Percentiles rank a stretch among this genome's conserved stretches.
Conservation (phyloP, 148 eudicot genomes). For the Cornus controversa region DNA sequence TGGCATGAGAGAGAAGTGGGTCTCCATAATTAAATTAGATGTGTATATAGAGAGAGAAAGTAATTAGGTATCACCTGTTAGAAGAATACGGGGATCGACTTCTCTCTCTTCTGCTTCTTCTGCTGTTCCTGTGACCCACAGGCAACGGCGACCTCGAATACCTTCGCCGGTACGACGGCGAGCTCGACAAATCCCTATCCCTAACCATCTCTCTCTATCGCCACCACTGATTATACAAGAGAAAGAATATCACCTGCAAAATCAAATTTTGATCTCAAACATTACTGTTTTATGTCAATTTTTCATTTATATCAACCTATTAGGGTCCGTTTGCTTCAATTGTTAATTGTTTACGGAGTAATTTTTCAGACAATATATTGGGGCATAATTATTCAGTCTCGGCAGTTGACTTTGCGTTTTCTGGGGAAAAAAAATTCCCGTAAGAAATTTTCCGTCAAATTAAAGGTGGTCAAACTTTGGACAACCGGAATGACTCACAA, state of each 20-base stretch:
- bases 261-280: neutral
- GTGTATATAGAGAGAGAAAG: neutral
- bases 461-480: neutral
- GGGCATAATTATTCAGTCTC: too few relatives aligned
- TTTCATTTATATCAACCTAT: too few relatives aligned
- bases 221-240: neutral
- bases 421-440: neutral
- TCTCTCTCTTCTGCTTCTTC: slow-evolving; percentile 55
- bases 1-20: neutral
- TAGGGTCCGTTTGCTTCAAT: too few relatives aligned
- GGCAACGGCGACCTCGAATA: slow-evolving; percentile 55
- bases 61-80: slow-evolving; percentile 57
- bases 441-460: neutral
- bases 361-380: too few relatives aligned
- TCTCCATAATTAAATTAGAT: neutral
- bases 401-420: too few relatives aligned
- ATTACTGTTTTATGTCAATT: too few relatives aligned
- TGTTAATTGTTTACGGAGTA: too few relatives aligned
- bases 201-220: too few relatives aligned
- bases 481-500: neutral
- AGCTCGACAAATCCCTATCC: slow-evolving; percentile 45
- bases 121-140: slow-evolving; percentile 37
- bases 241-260: neutral
- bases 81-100: slow-evolving; percentile 64
- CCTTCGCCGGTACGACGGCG: slow-evolving; percentile 38